Evolutionary conservation across 1,284 basidiomycete genomes (phyloP).

Genomic region (Mycena sp.): DNA sequence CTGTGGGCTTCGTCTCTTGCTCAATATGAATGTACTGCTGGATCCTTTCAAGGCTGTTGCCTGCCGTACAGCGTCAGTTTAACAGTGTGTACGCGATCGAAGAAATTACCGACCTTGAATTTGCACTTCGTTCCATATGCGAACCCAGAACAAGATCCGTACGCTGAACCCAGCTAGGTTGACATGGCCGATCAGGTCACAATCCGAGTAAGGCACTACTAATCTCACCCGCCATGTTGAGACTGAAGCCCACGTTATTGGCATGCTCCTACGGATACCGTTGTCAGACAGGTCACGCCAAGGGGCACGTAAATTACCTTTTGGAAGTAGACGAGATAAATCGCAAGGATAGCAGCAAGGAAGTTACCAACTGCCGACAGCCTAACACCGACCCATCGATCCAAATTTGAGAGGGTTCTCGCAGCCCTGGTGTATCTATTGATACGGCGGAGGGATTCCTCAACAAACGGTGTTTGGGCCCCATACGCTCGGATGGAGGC

Average conservation of each 20-base stretch:
- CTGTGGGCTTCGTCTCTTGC: too few species aligned
- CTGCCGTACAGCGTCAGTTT: constrained; percentile 30
- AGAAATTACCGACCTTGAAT: constrained; percentile 56
- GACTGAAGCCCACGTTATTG: constrained; percentile 54
- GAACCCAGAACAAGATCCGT: constrained; percentile 63
- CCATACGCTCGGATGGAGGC: constrained; percentile 72
- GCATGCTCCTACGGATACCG: constrained; percentile 1
- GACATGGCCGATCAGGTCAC: background rate
- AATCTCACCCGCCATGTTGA: constrained; percentile 57
- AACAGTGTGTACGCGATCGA: background rate
- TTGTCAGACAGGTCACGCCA: constrained; percentile 51
- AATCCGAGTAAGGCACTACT: background rate
- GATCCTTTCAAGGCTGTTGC: too few species aligned
- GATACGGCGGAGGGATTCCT: constrained; percentile 56
- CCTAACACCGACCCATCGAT: constrained; percentile 66
- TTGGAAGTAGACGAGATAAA: constrained; percentile 60
- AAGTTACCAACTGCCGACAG: constrained; percentile 60
- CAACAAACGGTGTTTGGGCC: constrained; percentile 56
- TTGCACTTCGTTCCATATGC: constrained; percentile 66
- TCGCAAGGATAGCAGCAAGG: constrained; percentile 62
- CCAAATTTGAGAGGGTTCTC: constrained; percentile 62
- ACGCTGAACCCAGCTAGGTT: constrained; percentile 56
- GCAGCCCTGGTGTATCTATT: constrained; percentile 58
- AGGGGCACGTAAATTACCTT: constrained; percentile 36
- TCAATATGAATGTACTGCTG: too few species aligned